These are phyloP conservation scores for Selenicereus undatus DNA, from an alignment of 148 eudicot species.

Conservation along the genomic window DNA sequence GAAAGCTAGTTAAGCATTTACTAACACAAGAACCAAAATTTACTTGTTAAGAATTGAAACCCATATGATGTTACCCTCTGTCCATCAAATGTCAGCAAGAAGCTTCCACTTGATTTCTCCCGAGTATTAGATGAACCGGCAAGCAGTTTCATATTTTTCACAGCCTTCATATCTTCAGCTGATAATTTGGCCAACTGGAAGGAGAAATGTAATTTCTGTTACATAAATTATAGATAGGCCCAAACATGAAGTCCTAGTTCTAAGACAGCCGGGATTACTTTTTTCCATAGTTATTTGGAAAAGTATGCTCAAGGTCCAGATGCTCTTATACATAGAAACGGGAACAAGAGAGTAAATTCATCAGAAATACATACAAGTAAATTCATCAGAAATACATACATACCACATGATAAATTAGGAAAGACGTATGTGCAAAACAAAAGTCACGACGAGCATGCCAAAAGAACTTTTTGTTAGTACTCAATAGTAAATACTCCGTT, in stretches of 20 bases:
- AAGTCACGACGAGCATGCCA: neutral
- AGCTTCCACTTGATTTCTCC: constrained; percentile 56
- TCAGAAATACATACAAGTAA: too few relatives aligned
- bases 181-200: constrained; percentile 83
- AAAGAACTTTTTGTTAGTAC: too few relatives aligned
- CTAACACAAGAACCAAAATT: neutral
- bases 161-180: constrained; percentile 66
- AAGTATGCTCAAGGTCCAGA: neutral
- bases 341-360: neutral
- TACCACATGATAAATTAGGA: neutral
- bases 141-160: constrained; percentile 74
- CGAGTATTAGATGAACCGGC: constrained; percentile 49
- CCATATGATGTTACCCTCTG: constrained; percentile 50
- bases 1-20: constrained; percentile 16
- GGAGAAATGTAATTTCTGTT: neutral
- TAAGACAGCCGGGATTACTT: neutral
- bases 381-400: too few relatives aligned
- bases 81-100: constrained; percentile 89
- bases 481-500: too few relatives aligned
- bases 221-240: neutral
- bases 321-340: neutral
- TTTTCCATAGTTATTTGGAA: neutral
- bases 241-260: neutral
- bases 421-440: neutral
- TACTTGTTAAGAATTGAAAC: constrained; percentile 9